These are phyloP conservation scores for Trichoderma asperelloides DNA, from an alignment of 495 filamentous ascomycete genomes.

Conservation along the genomic window DNA sequence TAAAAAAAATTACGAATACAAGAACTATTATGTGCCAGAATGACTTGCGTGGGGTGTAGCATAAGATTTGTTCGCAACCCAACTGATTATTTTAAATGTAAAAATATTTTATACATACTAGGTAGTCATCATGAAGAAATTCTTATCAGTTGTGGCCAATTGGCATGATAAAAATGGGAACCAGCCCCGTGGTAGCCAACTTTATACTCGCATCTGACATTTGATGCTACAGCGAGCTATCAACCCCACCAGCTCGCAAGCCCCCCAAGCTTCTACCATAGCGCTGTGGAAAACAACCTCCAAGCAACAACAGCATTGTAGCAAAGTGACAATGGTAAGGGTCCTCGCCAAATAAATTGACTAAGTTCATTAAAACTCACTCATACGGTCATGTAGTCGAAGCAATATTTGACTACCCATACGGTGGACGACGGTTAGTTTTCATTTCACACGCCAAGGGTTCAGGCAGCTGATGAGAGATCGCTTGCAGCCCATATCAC, in stretches of 20 bases:
- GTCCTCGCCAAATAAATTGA: background rate
- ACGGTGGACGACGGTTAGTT: constrained; percentile 76
- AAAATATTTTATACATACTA: background rate
- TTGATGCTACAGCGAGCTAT: background rate
- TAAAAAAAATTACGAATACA: background rate
- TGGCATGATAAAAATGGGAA: background rate
- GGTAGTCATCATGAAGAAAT: background rate
- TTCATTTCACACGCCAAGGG: background rate
- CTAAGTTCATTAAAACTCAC: background rate
- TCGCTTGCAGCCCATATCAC: constrained; percentile 59
- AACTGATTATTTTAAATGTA: background rate
- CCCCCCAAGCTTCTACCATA: background rate
- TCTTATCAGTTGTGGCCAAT: background rate
- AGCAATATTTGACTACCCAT: constrained; percentile 92
- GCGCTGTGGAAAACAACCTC: background rate
- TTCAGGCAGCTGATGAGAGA: constrained; percentile 10
- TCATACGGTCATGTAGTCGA: constrained; percentile 53
- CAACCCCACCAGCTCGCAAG: constrained; percentile 4
- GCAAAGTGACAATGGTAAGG: constrained; percentile 34
- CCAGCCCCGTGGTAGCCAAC: background rate
- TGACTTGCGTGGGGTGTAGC: too few species aligned
- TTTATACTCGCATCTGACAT: background rate
- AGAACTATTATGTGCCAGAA: background rate
- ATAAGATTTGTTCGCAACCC: background rate
- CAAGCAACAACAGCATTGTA: constrained; percentile 3